Conservation (phyloP, 2,329 filamentous ascomycete species). For the Botrytis fabae region DNA sequence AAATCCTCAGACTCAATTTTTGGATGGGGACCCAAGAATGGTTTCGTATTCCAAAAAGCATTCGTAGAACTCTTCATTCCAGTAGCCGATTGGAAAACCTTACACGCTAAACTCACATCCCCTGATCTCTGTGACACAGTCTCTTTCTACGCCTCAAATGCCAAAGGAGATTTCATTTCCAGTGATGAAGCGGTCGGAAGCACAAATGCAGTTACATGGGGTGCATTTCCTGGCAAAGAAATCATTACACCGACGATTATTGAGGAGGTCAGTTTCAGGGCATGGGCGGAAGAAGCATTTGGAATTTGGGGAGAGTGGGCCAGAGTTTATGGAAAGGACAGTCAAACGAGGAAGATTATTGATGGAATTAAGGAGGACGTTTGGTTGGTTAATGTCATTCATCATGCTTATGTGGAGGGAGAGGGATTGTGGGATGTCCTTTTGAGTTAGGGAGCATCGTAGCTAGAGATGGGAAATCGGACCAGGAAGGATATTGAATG, state of each 20-base stretch:
- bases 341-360: slow-evolving; percentile 70
- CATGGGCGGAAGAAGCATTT: slow-evolving; percentile 95
- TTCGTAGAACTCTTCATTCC: slow-evolving; percentile 97
- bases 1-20: slow-evolving; percentile 75
- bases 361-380: slow-evolving; percentile 65
- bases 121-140: slow-evolving; percentile 62
- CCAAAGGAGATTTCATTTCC: slow-evolving; percentile 73
- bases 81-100: slow-evolving; percentile 64
- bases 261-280: slow-evolving; percentile 88
- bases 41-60: slow-evolving; percentile 97
- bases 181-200: slow-evolving; percentile 54
- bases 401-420: slow-evolving; percentile 72
- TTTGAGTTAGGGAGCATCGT: slow-evolving; percentile 32
- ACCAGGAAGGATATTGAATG: background rate
- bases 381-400: slow-evolving; percentile 91
- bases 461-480: background rate
- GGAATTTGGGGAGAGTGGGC: slow-evolving; percentile 95
- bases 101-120: slow-evolving; percentile 64
- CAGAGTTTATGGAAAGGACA: slow-evolving; percentile 71
- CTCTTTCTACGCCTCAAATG: slow-evolving; percentile 86
- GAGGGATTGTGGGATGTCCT: slow-evolving; percentile 73
- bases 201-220: slow-evolving; percentile 97
- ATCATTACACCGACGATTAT: slow-evolving; percentile 97
- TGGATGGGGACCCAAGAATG: slow-evolving; percentile 89
- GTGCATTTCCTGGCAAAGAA: slow-evolving; percentile 91